Evolutionary conservation across 139 green algal species (phyloP).

Genomic region (Chlamydomonas asymmetrica): DNA sequence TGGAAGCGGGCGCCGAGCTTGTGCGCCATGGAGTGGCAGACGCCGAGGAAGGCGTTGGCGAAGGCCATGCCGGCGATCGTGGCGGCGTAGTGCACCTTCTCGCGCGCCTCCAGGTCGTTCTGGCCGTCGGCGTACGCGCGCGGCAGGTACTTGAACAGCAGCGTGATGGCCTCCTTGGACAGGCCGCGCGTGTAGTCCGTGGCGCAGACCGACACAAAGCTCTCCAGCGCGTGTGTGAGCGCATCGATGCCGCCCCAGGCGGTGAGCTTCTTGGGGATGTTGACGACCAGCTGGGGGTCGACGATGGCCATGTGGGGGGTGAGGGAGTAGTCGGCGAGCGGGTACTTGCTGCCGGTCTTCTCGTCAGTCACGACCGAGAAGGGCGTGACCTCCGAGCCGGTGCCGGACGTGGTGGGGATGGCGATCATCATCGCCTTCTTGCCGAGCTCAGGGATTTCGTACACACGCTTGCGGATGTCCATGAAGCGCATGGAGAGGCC

Average conservation of each 20-base stretch:
- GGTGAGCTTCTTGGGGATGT: constrained; percentile 68
- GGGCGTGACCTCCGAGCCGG: constrained; percentile 69
- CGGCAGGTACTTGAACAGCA: constrained; percentile 70
- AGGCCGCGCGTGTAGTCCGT: constrained; percentile 71
- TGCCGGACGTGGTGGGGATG: constrained; percentile 70
- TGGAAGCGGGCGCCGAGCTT: constrained; percentile 64
- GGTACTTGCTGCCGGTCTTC: constrained; percentile 59
- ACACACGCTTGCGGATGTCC: constrained; percentile 77
- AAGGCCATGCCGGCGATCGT: constrained; percentile 81
- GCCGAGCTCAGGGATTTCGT: constrained; percentile 55
- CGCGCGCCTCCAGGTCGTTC: constrained; percentile 57
- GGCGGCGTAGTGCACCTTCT: constrained; percentile 72
- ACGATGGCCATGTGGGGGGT: constrained; percentile 56
- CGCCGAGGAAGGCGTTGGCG: constrained; percentile 76
- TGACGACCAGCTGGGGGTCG: constrained; percentile 47
- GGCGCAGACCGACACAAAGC: constrained; percentile 61
- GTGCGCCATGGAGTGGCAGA: constrained; percentile 75
- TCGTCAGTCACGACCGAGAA: constrained; percentile 75
- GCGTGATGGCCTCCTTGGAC: constrained; percentile 51
- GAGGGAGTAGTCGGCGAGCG: constrained; percentile 64
- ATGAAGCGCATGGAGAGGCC: constrained; percentile 75
- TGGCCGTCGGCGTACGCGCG: constrained; percentile 48
- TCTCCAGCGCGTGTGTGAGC: constrained; percentile 71
- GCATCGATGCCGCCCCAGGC: constrained; percentile 70
- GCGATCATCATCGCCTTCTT: constrained; percentile 50